phyloP scores from a whole-genome alignment of 176 grass and related monocot species.

The Aegilops sharonensis region DNA sequence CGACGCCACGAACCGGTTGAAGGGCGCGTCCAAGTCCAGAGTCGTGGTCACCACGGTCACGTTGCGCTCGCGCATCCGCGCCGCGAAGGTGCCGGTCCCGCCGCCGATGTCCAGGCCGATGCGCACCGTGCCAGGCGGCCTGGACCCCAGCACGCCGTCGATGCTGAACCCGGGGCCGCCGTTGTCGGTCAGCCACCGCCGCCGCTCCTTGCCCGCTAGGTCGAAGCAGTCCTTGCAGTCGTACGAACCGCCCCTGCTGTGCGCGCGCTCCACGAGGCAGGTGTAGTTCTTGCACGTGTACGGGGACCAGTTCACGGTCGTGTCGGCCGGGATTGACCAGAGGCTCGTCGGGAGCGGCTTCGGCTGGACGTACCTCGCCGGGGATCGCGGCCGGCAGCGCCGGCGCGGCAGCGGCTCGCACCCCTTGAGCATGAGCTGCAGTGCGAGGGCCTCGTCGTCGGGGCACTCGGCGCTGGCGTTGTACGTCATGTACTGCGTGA shows the following conservation, averaged over 20 bases:
- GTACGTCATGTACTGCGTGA: constrained; percentile 60
- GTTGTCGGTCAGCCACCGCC: constrained; percentile 63
- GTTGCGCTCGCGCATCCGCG: constrained; percentile 68
- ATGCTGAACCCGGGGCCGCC: constrained; percentile 52
- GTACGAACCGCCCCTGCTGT: constrained; percentile 33
- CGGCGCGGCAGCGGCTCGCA: constrained; percentile 86
- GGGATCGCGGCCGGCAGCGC: constrained; percentile 63
- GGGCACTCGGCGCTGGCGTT: constrained; percentile 52
- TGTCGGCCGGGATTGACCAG: constrained; percentile 67
- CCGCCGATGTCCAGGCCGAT: constrained; percentile 86
- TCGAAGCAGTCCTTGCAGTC: constrained; percentile 96
- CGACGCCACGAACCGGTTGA: constrained; percentile 74
- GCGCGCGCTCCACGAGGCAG: constrained; percentile 66
- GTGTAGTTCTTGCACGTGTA: constrained; percentile 96
- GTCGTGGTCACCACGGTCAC: constrained; percentile 80
- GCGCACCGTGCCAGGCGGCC: constrained; percentile 49
- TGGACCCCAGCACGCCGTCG: constrained; percentile 52
- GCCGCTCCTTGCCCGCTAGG: constrained; percentile 64
- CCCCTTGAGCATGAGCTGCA: constrained; percentile 73
- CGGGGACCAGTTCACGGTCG: constrained; percentile 62
- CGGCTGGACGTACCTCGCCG: constrained; percentile 51
- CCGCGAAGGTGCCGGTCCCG: constrained; percentile 80
- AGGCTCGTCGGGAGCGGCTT: constrained; percentile 50
- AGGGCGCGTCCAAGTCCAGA: constrained; percentile 73
- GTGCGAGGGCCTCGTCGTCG: constrained; percentile 53